Conservation (phyloP, 306 rosid species). For the Betula pendula region DNA sequence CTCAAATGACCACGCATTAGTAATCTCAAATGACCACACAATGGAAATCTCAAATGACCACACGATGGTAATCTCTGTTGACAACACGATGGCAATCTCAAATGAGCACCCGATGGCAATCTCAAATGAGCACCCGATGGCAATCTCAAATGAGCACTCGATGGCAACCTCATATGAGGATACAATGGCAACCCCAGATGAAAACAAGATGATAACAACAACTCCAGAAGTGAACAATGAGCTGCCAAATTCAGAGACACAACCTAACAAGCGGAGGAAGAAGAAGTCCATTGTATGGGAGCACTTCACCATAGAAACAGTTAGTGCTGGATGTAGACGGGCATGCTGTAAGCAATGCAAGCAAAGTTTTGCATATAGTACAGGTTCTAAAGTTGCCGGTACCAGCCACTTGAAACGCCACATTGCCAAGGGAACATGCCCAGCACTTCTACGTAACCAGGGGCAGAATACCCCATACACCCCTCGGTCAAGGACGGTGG, state of each 20-base stretch:
- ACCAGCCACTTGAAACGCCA: slow-evolving; percentile 97
- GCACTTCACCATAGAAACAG: slow-evolving; percentile 85
- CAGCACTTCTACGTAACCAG: slow-evolving; percentile 70
- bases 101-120: not conserved
- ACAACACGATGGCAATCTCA: not conserved
- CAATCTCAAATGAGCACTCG: not conserved
- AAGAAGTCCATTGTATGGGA: slow-evolving; percentile 94
- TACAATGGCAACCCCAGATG: slow-evolving; percentile 11
- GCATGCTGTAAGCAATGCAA: slow-evolving; percentile 91
- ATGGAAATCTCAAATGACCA: not conserved
- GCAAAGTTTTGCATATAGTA: slow-evolving; percentile 95
- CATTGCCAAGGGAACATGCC: slow-evolving; percentile 88
- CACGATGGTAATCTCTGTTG: not conserved
- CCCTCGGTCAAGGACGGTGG: slow-evolving; percentile 51
- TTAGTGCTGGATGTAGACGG: slow-evolving; percentile 85
- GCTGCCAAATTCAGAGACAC: slow-evolving; percentile 54
- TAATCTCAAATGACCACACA: slow-evolving; percentile 17
- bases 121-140: not conserved
- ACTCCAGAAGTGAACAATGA: slow-evolving; percentile 38
- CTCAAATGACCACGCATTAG: not conserved
- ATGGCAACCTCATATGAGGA: not conserved
- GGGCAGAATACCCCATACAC: slow-evolving; percentile 68
- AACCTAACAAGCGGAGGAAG: slow-evolving; percentile 84
- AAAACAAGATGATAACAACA: slow-evolving; percentile 21
- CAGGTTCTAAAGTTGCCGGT: slow-evolving; percentile 93